phyloP scores from a whole-genome alignment of 768 basidiomycete genomes.

The Glaciozyma martinii region DNA sequence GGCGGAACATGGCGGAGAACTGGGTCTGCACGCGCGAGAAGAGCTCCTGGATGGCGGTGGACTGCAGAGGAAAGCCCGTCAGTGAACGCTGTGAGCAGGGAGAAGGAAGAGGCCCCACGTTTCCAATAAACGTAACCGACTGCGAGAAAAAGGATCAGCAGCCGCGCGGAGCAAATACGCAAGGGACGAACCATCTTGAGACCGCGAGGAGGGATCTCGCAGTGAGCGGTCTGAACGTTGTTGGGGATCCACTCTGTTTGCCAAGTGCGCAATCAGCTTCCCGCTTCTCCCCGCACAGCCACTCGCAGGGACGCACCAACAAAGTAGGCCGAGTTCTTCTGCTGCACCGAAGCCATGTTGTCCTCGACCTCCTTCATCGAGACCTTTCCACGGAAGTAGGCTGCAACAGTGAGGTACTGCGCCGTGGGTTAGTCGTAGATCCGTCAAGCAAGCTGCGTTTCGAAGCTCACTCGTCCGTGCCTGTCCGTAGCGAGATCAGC shows the following conservation, averaged over 20 bases:
- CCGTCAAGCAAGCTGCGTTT: neutral
- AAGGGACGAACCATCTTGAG: constrained; percentile 2
- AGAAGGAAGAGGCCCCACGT: constrained; percentile 26
- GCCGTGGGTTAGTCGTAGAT: constrained; percentile 39
- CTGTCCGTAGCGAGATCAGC: neutral
- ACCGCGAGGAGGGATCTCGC: constrained; percentile 14
- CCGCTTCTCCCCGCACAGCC: neutral
- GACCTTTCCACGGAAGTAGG: constrained; percentile 74
- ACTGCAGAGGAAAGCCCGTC: neutral
- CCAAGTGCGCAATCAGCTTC: no score
- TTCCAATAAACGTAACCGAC: constrained; percentile 44
- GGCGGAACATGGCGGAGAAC: constrained; percentile 74
- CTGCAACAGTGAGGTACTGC: constrained; percentile 76
- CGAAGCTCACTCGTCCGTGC: neutral
- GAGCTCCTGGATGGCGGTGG: constrained; percentile 63
- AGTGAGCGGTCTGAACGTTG: constrained; percentile 41
- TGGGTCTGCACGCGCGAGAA: constrained; percentile 64
- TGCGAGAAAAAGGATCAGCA: constrained; percentile 40
- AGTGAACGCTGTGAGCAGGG: neutral
- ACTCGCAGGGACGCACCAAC: constrained; percentile 11
- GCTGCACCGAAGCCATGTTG: constrained; percentile 62
- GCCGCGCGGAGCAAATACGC: constrained; percentile 33
- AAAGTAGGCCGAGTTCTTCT: constrained; percentile 32
- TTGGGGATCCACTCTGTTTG: constrained; percentile 40
- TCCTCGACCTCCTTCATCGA: constrained; percentile 73